Base-by-base conservation (phyloP, 768 basidiomycete species). In the Kwoniella shandongensis region DNA sequence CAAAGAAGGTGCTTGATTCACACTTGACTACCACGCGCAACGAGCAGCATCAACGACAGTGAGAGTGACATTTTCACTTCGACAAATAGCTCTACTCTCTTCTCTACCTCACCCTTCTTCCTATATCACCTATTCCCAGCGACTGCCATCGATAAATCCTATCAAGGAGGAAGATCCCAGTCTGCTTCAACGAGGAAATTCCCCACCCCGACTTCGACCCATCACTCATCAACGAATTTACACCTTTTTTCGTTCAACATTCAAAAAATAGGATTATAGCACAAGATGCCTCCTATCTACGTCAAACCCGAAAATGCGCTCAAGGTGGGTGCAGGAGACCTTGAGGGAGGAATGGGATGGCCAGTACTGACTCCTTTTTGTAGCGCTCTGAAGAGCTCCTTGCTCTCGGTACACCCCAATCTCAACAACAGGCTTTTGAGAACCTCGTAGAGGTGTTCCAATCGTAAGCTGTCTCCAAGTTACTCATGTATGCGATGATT, bases 281-380 rank as follows among this genome's bases (percentile, higher is more conserved):
- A 32, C 60, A 66, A 38, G 27, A 76, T 76, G 75, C 69, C 70
- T 38, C 71, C 73, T 18, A 63, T 71, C 38, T 76, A 66, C 54
- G 65, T 74, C 55, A 76, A 76, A 62, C 75, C 75, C 30, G 75
- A 76, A 65, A 76, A 74, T 64, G 72, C 73, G 59, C 75, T 76
- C 67, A 74, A 74, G 71, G 75, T 76, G 20, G 20, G 72, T 67
- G 23, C 1, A 12, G 26, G 26, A 1, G 22, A 2, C 17, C 7
- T 4, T 11, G 17, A 27, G 13, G 39, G 38, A 29, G n/a, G 27
- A 35, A 25, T 26, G n/a, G 29, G 8, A 26, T 12, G 6, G 20
- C 38, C 30, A 35, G n/a, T 32, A 13, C 32, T 32, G 32, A 32
- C 32, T 13, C 11, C 1, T 13, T 22, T 17, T 44, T 44, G 17